Evolutionary conservation across 2,329 filamentous ascomycete genomes (phyloP).

Genomic region (Fragosphaeria purpurea): DNA sequence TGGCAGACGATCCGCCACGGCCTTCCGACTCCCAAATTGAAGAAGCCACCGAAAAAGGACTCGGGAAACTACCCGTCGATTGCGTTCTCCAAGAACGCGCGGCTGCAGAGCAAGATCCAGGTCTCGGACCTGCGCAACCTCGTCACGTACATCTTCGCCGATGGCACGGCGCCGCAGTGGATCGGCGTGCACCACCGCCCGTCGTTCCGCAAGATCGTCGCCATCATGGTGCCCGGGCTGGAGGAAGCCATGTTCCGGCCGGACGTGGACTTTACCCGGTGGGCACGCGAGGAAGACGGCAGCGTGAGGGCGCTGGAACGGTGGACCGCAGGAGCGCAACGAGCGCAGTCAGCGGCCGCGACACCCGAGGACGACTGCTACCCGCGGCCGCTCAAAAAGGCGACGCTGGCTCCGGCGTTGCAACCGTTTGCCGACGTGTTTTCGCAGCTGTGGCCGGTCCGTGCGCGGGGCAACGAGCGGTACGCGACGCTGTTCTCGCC

Average conservation of each 20-base stretch:
- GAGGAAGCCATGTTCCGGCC: slow-evolving; percentile 83
- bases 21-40: slow-evolving; percentile 38
- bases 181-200: slow-evolving; percentile 52
- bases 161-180: slow-evolving; percentile 56
- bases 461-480: slow-evolving; percentile 72
- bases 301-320: slow-evolving; percentile 22
- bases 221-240: slow-evolving; percentile 84
- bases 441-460: slow-evolving; percentile 78
- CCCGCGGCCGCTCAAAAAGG: slow-evolving; percentile 41
- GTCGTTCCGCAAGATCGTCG: slow-evolving; percentile 68
- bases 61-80: slow-evolving; percentile 51
- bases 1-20: slow-evolving; percentile 44
- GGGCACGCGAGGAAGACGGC: slow-evolving; percentile 28
- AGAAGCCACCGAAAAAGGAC: slow-evolving; percentile 48
- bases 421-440: slow-evolving; percentile 73
- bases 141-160: slow-evolving; percentile 56
- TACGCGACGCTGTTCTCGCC: slow-evolving; percentile 77
- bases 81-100: slow-evolving; percentile 45
- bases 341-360: slow-evolving; percentile 24
- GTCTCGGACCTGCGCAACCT: slow-evolving; percentile 54
- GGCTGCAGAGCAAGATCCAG: slow-evolving; percentile 52
- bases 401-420: slow-evolving; percentile 42
- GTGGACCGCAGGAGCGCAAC: slow-evolving; percentile 13
- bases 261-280: slow-evolving; percentile 34
- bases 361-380: slow-evolving; percentile 42